These are phyloP conservation scores for Boechera retrofracta DNA, from an alignment of 345 rosid genomes.

Conservation along the genomic window DNA sequence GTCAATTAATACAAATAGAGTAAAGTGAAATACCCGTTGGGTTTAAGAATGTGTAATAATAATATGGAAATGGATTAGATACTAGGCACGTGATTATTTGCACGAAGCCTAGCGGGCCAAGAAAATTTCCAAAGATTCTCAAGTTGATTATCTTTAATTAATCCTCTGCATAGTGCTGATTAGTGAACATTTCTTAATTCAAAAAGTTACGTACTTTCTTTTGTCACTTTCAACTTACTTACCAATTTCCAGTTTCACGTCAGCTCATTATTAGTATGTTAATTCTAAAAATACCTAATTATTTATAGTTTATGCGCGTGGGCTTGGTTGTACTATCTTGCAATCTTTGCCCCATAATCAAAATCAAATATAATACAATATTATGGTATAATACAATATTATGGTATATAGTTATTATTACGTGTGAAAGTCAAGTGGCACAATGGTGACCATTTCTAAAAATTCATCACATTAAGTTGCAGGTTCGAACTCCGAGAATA, in stretches of 20 bases:
- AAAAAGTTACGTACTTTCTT: background rate
- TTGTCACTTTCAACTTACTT: background rate
- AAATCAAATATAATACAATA: background rate
- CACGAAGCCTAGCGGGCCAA: constrained; percentile 13
- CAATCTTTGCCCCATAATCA: background rate
- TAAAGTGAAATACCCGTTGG: background rate
- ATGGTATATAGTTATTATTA: background rate
- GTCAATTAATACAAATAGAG: background rate
- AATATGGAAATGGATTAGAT: constrained; percentile 9
- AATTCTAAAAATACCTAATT: background rate
- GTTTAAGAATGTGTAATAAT: background rate
- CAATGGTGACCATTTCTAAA: accelerated
- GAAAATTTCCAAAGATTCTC: background rate
- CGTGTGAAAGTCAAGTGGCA: too few relatives aligned
- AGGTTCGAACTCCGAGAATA: too few relatives aligned
- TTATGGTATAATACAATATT: background rate
- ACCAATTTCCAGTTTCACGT: background rate
- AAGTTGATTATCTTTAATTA: constrained; percentile 1
- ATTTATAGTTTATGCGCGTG: background rate
- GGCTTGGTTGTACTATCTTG: background rate
- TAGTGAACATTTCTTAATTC: background rate
- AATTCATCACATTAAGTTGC: too few relatives aligned
- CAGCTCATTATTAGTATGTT: constrained; percentile 8
- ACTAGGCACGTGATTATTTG: constrained; percentile 28
- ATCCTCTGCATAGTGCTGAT: constrained; percentile 4